phyloP scores from a whole-genome alignment of 257 asterid species.

The Apocynum venetum region DNA sequence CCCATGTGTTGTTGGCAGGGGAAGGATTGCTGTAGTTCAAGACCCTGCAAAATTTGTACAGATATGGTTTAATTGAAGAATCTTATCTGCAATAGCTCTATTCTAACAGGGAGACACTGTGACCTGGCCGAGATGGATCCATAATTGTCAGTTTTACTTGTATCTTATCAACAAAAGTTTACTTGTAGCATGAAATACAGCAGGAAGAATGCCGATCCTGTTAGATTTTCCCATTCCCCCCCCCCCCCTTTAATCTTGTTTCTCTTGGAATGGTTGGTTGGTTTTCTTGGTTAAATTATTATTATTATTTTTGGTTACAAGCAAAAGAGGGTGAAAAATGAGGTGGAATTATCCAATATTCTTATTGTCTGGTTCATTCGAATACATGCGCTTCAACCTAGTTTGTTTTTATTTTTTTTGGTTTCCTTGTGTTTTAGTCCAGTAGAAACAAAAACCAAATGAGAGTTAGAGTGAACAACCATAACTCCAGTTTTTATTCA shows the following conservation, averaged over 20 bases:
- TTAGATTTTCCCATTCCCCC: not conserved
- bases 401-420: not conserved
- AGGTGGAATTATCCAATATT: not conserved
- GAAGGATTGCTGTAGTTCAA: conserved; percentile 57
- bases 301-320: no score
- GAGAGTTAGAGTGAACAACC: not conserved
- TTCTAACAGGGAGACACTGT: not conserved
- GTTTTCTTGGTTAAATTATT: not conserved
- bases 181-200: not conserved
- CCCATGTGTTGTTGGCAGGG: conserved; percentile 44
- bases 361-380: not conserved
- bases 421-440: not conserved
- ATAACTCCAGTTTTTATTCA: no score
- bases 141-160: not conserved
- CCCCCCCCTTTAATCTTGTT: not conserved
- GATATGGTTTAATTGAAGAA: not conserved
- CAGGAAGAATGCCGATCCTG: not conserved
- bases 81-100: not conserved
- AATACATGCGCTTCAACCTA: not conserved
- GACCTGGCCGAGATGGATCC: not conserved
- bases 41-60: conserved; percentile 12
- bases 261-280: not conserved
- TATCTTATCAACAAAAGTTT: not conserved
- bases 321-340: not conserved
- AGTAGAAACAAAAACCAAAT: not conserved